Evolutionary conservation across 345 rosid genomes (phyloP), one percentile per base, ranked within the genome.

Genomic region (Dovyalis caffra): DNA sequence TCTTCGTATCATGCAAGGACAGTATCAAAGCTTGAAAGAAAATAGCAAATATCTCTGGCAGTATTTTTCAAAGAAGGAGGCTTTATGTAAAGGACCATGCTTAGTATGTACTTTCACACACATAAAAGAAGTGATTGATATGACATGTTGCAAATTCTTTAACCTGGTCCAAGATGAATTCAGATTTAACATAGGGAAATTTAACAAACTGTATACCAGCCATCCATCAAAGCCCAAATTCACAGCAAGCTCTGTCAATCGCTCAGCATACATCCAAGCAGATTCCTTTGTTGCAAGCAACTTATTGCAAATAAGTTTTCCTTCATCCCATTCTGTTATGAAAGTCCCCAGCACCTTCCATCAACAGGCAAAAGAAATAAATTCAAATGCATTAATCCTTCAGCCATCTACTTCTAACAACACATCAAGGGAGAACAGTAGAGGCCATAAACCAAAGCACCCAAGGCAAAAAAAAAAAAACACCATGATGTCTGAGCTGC

Each of bases 201-300:
- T 49, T 49, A 20, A 49, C 56, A 20, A 49, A 49, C 9, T 49
- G 75, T 31, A 69, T 84, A 95, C 99, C 89, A 91, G 91, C 97
- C 97, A 95, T 16, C 97, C 99, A 74, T 95, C 97, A 57, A 92
- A 91, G 66, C 94, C 94, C 73, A 92, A 79, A 63, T 75, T 81
- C 81, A 74, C 78, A 38, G 94, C 88, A 68, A 92, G 97, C 78
- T 95, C 90, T 14, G 86, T 84, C 83, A 95, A 86, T 66, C 85
- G 84, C 71, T 90, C 91, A 2, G 97, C 97, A 85, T 87, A 88
- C 77, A 78, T 76, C 21, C 69, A 86, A 80, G 95, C 88, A 67
- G 95, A 89, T 83, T 89, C 95, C 84, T 84, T 84, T 11, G 95
- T 87, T 2, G 83, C 77, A 28, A 95, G 85, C 83, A 95, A 76